Base-by-base conservation (phyloP, 192 early-diverging fungal species). In the Coemansia asiatica region DNA sequence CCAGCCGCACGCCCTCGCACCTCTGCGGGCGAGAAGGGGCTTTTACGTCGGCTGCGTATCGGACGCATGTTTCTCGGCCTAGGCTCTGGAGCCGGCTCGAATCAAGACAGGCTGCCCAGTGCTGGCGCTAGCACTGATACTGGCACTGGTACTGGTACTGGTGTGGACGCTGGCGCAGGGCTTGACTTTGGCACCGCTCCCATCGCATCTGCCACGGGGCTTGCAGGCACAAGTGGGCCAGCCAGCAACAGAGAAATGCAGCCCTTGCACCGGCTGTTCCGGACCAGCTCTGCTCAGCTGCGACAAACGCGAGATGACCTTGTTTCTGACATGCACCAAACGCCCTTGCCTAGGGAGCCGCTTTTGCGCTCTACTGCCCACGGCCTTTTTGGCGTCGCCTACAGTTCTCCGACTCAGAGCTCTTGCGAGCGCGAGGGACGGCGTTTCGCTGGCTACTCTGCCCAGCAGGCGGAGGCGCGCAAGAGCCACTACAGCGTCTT, bases 11-110 rank as follows among this genome's bases (percentile, higher is more conserved):
- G 79, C 33, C 79, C 79, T 56, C 79, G 70, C 61, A 81, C 79
- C 2, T 74, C 79, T 19, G 74, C 64, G 31, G 74, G 79, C 28
- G 79, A 81, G 48, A 67, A 64, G 60, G 64, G 74, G 26, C 58
- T 81, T 36, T 36, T 81, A 56, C 79, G 70, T 1, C 68, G 74
- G 21, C 71, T 81, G 31, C 79, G 79, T 38, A 44, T 81, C 55
- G 79, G 79, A 0, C 79, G 79, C 36, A 60, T 81, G 26, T 65
- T 81, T 60, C 75, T 76, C 56, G 74, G 79, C 35, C 51, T 55
- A 28, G 66, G 66, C 18, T 61, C 67, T 6, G 53, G 63, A 27
- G 15, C 60, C 15, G 35, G 55, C 54, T 16, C 38, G 16, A 25
- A 12, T 4, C 31, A 55, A 51, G 46, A 23, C 29, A 46, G 31